phyloP scores from a whole-genome alignment of 441 rosid genomes.

The Sinapis alba region DNA sequence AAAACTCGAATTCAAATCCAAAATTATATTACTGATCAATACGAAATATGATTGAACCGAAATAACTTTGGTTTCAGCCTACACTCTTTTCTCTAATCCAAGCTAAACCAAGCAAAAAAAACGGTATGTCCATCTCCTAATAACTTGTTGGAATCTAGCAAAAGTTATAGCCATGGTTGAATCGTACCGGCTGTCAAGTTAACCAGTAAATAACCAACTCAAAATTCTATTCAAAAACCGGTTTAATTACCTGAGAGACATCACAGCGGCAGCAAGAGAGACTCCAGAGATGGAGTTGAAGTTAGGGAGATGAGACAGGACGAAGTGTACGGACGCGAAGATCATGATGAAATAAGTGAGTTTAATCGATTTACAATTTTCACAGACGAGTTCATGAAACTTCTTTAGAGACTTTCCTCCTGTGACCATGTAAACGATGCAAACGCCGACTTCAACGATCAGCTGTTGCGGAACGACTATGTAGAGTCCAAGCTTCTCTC shows the following conservation, averaged over 20 bases:
- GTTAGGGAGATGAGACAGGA: slow-evolving; percentile 83
- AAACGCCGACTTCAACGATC: slow-evolving; percentile 67
- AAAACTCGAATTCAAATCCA: not conserved
- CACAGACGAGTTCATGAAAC: slow-evolving; percentile 57
- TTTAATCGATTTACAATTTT: slow-evolving; percentile 50
- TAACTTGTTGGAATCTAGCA: not conserved
- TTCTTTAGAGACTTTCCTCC: slow-evolving; percentile 73
- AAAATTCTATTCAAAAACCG: not conserved
- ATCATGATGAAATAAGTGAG: slow-evolving; percentile 80
- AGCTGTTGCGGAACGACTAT: slow-evolving; percentile 84
- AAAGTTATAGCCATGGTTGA: not conserved
- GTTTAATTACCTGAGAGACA: slow-evolving; percentile 69
- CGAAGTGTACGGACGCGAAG: slow-evolving; percentile 74
- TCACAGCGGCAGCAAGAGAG: slow-evolving; percentile 79
- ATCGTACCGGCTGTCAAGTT: not conserved
- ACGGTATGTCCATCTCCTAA: not conserved
- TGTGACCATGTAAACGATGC: slow-evolving; percentile 83
- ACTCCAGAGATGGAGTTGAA: slow-evolving; percentile 78
- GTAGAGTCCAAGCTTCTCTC: slow-evolving; percentile 78
- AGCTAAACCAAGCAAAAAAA: not conserved
- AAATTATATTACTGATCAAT: not conserved
- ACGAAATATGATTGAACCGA: not conserved
- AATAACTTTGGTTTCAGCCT: not conserved
- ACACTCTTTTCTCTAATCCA: not conserved
- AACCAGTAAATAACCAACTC: not conserved